Percentiles rank a stretch among this genome's conserved stretches.
Conservation (phyloP, 1,284 basidiomycete genomes). For the Puccinia coronata region DNA sequence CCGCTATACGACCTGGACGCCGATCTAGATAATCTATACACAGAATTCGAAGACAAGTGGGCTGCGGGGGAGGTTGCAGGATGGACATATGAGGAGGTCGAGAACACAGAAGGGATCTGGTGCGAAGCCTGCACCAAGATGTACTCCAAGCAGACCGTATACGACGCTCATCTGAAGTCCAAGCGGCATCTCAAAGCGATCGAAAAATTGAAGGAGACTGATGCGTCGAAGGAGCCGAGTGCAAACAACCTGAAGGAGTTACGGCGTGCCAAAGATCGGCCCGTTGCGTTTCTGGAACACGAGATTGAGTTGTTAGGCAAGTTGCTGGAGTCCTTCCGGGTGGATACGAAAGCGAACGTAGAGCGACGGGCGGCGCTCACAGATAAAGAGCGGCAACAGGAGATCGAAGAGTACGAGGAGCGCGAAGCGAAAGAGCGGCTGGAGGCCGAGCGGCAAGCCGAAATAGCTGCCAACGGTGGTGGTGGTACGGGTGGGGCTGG, state of each 20-base stretch:
- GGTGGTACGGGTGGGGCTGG: no score
- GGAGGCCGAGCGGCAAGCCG: constrained; percentile 68
- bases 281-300: constrained; percentile 42
- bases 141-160: constrained; percentile 96
- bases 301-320: constrained; percentile 50
- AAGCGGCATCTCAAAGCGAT: constrained; percentile 91
- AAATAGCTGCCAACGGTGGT: constrained; percentile 52
- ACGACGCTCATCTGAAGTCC: constrained; percentile 90
- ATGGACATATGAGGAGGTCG: constrained; percentile 67
- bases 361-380: constrained; percentile 95
- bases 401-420: constrained; percentile 67
- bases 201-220: constrained; percentile 67
- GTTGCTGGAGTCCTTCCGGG: constrained; percentile 69
- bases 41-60: constrained; percentile 78
- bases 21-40: constrained; percentile 68
- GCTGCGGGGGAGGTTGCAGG: constrained; percentile 70
- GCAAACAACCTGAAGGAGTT: constrained; percentile 53
- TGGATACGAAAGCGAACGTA: constrained; percentile 89
- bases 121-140: constrained; percentile 90
- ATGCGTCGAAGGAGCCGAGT: constrained; percentile 49
- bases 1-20: constrained; percentile 80
- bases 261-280: constrained; percentile 50
- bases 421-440: constrained; percentile 63
- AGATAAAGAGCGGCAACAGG: constrained; percentile 90
- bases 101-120: constrained; percentile 73